Percentiles rank a stretch among this genome's conserved stretches.
phyloP scores from a whole-genome alignment of 768 basidiomycete genomes.

The Auriscalpium microsporum region DNA sequence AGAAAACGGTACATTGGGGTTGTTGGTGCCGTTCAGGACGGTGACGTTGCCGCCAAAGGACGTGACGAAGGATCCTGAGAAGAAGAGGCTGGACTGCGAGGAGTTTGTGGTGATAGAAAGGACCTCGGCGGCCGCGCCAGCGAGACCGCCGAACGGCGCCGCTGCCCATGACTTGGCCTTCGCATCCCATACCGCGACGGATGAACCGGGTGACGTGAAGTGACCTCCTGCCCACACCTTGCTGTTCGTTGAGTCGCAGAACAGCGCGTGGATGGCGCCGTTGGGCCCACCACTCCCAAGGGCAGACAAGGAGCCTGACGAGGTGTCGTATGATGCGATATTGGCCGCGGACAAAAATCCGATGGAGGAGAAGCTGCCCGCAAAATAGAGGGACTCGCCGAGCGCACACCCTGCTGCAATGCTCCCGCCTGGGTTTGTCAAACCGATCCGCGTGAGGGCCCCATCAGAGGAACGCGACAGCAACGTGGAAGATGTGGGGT shows the following conservation, averaged over 20 bases:
- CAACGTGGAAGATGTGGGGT: conserved; percentile 65
- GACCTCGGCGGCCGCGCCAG: conserved; percentile 62
- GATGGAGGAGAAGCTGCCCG: conserved; percentile 76
- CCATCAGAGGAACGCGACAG: conserved; percentile 60
- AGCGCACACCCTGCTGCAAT: conserved; percentile 70
- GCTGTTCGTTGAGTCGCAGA: conserved; percentile 59
- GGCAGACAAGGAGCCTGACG: conserved; percentile 47
- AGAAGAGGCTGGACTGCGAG: conserved; percentile 68
- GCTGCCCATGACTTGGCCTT: conserved; percentile 61
- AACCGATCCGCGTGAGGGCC: conserved; percentile 58
- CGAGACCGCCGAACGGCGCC: conserved; percentile 75
- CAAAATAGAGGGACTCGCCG: conserved; percentile 64
- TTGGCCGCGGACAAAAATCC: conserved; percentile 53
- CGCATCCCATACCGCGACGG: conserved; percentile 66
- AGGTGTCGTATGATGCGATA: conserved; percentile 65
- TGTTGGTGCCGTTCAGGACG: conserved; percentile 57
- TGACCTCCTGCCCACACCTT: conserved; percentile 75
- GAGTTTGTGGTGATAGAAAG: conserved; percentile 68
- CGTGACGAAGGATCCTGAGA: conserved; percentile 83
- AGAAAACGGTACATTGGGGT: conserved; percentile 81
- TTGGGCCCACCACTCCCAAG: conserved; percentile 66
- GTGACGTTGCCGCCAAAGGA: conserved; percentile 50
- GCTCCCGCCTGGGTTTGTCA: conserved; percentile 71
- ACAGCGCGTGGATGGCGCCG: conserved; percentile 63
- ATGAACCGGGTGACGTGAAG: conserved; percentile 58